Base-by-base conservation (phyloP, 2,329 filamentous ascomycete genomes). In the Ustulina deusta region DNA sequence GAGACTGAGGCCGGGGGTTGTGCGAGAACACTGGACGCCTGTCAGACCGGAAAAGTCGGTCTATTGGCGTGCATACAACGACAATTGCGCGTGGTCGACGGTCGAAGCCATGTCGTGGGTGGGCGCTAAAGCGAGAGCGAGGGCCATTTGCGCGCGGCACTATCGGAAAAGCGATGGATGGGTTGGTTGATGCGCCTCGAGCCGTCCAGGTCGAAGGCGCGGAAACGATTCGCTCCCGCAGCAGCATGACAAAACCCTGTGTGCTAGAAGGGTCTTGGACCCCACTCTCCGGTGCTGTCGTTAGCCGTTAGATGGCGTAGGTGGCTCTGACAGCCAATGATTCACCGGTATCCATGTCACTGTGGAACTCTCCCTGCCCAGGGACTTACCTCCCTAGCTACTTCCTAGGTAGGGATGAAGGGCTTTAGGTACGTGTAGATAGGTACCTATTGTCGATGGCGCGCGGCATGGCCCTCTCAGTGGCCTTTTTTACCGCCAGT, bases 111-210 rank as follows among this genome's bases (percentile, higher is more conserved):
- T n/a, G 48, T 2, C 27, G 9, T 42, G 6, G 9, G 48, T 54
- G 65, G 60, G 60, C 65, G 65, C 56, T 64, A 63, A 60, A 38
- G 25, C 11, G 17, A 38, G 29, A 42, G 27, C 58, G 2, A 49
- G 20, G 38, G 22, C 38, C 34, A n/a, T 61, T 63, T 64, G 57
- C 68, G 68, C 68, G 67, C 67, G 66, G 60, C 63, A 66, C 61
- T 38, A 36, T 59, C 57, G 34, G 61, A 54, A 7, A 13, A n/a
- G 6, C 38, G 38, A 13, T 3, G 32, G 25, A 25, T 17, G 17
- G 61, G 20, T 46, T 51, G 46, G 46, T n/a, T n/a, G n/a, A n/a
- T n/a, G n/a, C n/a, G 46, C 15, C n/a, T 40, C 34, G 60, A 32
- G n/a, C 52, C 55, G 54, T 52, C 27, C 22, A 54, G 32, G 13